Percentiles rank a stretch among this genome's conserved stretches.
phyloP scores from a whole-genome alignment of 2,329 filamentous ascomycete genomes.

The Sporothrix schenckii region DNA sequence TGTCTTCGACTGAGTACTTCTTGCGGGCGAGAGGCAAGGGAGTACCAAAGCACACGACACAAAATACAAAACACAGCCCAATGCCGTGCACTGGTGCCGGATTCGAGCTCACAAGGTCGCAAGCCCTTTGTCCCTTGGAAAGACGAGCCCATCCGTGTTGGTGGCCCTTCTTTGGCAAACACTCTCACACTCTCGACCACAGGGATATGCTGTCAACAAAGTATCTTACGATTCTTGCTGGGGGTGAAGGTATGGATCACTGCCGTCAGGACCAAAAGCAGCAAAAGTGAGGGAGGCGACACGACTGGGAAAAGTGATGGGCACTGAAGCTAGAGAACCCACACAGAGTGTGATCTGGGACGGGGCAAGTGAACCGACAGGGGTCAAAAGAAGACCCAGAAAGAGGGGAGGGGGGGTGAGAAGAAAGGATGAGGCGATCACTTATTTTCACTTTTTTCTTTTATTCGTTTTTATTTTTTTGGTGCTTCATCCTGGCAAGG shows the following conservation, averaged over 20 bases:
- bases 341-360: constrained; percentile 28
- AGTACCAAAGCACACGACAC: constrained; percentile 7
- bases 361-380: constrained; percentile 20
- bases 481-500: not conserved
- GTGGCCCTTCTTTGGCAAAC: not conserved
- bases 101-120: not conserved
- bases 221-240: not conserved
- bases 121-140: not conserved
- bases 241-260: not conserved
- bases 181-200: not conserved
- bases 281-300: constrained; percentile 11
- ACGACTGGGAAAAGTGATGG: not conserved
- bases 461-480: not conserved
- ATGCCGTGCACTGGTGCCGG: not conserved
- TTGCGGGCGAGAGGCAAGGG: not conserved
- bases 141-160: constrained; percentile 1
- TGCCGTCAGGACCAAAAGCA: constrained; percentile 6
- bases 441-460: constrained; percentile 5
- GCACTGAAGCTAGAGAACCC: not conserved
- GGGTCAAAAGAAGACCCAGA: not conserved
- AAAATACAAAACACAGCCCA: not conserved
- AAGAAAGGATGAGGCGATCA: constrained; percentile 28
- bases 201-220: constrained; percentile 18
- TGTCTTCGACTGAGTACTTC: not conserved
- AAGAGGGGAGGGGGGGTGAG: constrained; percentile 25